Conservation (phyloP, 73 alveolate species). For the Stentor coeruleus region DNA sequence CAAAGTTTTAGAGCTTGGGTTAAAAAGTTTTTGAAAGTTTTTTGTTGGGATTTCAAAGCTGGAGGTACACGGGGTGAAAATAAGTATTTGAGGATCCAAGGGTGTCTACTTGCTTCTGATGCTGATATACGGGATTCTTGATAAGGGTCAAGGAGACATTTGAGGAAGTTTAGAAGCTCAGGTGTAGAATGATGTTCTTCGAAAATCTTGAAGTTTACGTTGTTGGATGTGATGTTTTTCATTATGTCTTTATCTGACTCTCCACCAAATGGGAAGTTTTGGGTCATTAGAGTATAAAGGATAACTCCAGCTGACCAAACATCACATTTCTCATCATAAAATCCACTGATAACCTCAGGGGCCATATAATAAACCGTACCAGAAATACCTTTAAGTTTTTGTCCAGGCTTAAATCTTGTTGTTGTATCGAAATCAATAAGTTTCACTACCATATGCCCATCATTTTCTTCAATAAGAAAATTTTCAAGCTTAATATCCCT, state of each 20-base stretch:
- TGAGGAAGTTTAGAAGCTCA: background rate
- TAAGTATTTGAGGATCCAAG: background rate
- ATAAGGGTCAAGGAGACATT: background rate
- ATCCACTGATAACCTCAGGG: background rate
- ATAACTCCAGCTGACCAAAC: background rate
- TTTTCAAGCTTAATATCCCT: constrained; percentile 36
- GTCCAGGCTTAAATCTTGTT: background rate
- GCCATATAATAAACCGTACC: constrained; percentile 1
- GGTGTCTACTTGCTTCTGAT: background rate
- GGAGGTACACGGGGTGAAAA: background rate
- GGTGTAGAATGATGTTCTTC: background rate
- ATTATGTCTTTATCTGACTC: background rate
- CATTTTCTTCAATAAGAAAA: constrained; percentile 4
- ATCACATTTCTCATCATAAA: background rate
- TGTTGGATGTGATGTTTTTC: background rate
- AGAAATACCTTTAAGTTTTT: background rate
- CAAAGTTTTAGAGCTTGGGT: background rate
- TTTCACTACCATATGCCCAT: background rate
- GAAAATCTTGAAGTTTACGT: background rate
- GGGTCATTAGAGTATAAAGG: background rate
- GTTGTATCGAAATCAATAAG: background rate
- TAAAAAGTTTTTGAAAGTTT: background rate
- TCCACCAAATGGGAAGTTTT: background rate
- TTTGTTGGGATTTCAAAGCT: background rate
- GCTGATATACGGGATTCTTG: background rate